A percentile compares a stretch with the other conserved stretches of the same genome.
phyloP scores from a whole-genome alignment of 2,329 filamentous ascomycete species.

The Neonectria neomacrospora region DNA sequence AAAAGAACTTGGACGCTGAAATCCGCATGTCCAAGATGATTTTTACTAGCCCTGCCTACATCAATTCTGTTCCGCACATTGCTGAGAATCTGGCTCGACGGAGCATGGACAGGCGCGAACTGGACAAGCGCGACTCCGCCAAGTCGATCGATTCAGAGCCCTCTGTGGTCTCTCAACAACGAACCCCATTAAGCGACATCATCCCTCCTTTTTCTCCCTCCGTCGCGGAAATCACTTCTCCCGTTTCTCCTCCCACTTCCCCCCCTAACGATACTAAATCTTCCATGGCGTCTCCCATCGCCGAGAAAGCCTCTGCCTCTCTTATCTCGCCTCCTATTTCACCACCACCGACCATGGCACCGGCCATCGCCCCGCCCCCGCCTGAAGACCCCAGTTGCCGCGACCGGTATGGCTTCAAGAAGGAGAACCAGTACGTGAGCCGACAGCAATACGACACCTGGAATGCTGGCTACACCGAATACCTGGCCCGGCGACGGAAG shows the following conservation, averaged over 20 bases:
- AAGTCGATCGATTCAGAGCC: constrained; percentile 57
- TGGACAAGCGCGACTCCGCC: constrained; percentile 62
- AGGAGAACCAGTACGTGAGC: constrained; percentile 82
- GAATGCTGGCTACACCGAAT: constrained; percentile 79
- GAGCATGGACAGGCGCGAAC: constrained; percentile 56
- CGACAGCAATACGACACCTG: constrained; percentile 83
- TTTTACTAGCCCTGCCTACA: constrained; percentile 53
- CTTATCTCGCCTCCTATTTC: constrained; percentile 27
- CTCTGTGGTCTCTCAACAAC: constrained; percentile 43
- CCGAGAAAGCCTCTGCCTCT: constrained; percentile 8
- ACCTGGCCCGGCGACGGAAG: constrained; percentile 76
- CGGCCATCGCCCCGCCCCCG: constrained; percentile 46
- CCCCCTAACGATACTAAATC: constrained; percentile 19
- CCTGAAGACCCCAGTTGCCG: constrained; percentile 65
- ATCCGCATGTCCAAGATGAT: constrained; percentile 55
- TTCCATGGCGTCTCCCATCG: constrained; percentile 27
- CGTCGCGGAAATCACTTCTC: constrained; percentile 20
- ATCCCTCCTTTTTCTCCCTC: constrained; percentile 19
- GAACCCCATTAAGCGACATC: constrained; percentile 22
- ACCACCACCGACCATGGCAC: constrained; percentile 33
- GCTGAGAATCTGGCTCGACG: constrained; percentile 45
- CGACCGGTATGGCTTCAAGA: constrained; percentile 93
- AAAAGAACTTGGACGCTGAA: constrained; percentile 50
- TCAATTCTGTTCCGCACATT: constrained; percentile 54
- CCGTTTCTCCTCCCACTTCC: constrained; percentile 30